Conservation (phyloP, 164 flowering plant species). For the Litsea cubeba region DNA sequence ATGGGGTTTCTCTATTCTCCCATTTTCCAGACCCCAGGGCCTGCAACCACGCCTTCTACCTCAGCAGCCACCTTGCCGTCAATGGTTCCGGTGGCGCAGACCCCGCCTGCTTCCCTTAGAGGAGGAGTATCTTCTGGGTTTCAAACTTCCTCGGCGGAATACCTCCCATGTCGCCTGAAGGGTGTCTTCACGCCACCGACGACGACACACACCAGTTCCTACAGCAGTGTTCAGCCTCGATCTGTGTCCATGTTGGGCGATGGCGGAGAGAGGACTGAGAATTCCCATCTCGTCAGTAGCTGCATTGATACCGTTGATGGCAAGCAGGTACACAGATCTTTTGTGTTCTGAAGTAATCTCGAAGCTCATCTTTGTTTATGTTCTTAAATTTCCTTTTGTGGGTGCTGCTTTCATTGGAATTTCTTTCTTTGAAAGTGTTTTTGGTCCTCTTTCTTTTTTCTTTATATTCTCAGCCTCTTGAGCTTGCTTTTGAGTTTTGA, state of each 20-base stretch:
- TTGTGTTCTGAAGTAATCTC: neutral
- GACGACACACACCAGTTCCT: conserved; percentile 30
- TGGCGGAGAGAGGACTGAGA: conserved; percentile 37
- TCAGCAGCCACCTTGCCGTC: conserved; percentile 27
- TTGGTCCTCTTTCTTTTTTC: neutral
- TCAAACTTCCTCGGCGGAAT: conserved; percentile 40
- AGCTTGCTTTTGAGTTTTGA: neutral
- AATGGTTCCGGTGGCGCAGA: conserved; percentile 43
- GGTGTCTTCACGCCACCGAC: conserved; percentile 36
- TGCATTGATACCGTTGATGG: conserved; percentile 45
- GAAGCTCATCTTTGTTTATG: neutral
- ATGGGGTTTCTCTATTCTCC: conserved; percentile 13
- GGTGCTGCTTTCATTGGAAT: neutral
- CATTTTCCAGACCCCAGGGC: conserved; percentile 33
- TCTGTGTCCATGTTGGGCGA: conserved; percentile 45
- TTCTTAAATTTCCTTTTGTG: neutral
- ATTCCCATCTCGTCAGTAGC: conserved; percentile 40
- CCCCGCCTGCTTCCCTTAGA: conserved; percentile 44
- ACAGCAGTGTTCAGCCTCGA: conserved; percentile 26
- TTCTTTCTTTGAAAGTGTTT: neutral
- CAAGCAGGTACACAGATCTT: conserved; percentile 45
- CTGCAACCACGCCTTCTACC: conserved; percentile 3
- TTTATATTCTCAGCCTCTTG: neutral
- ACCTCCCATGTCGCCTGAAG: conserved; percentile 43
- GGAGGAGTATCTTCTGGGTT: conserved; percentile 43